A percentile compares a stretch with the other conserved stretches of the same genome.
Evolutionary conservation across 2,329 filamentous ascomycete species (phyloP).

Genomic region (Trichoderma lentiforme): DNA sequence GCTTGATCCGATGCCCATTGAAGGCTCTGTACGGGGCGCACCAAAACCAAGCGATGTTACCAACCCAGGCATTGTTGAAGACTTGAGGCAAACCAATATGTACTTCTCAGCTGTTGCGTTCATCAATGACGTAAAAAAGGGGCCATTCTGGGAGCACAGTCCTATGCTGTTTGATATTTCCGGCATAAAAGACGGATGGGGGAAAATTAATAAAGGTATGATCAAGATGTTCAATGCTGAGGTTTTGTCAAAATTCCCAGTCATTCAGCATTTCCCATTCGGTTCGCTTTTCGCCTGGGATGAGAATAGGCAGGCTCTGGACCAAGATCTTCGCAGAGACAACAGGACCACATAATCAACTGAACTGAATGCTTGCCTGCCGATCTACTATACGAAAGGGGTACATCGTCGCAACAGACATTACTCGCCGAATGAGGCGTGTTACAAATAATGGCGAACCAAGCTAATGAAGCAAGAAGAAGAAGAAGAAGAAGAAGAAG

Average conservation of each 20-base stretch:
- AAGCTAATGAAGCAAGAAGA: neutral
- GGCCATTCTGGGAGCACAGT: slow-evolving; percentile 96
- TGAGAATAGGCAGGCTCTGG: slow-evolving; percentile 56
- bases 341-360: neutral
- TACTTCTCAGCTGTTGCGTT: slow-evolving; percentile 96
- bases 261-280: slow-evolving; percentile 94
- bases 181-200: slow-evolving; percentile 89
- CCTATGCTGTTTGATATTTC: slow-evolving; percentile 93
- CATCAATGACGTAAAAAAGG: slow-evolving; percentile 94
- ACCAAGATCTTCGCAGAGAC: neutral
- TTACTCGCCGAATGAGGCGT: neutral
- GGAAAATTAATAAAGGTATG: slow-evolving; percentile 99
- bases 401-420: neutral
- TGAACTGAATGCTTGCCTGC: neutral
- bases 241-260: slow-evolving; percentile 92
- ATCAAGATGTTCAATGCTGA: slow-evolving; percentile 99
- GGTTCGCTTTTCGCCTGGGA: slow-evolving; percentile 79
- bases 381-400: neutral
- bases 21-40: slow-evolving; percentile 71
- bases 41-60: slow-evolving; percentile 70
- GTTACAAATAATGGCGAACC: neutral
- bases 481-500: too few relatives aligned
- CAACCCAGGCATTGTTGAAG: slow-evolving; percentile 61
- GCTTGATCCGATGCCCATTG: slow-evolving; percentile 62
- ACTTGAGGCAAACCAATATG: slow-evolving; percentile 67